Percentiles rank a stretch among this genome's conserved stretches.
Conservation (phyloP, 2,329 filamentous ascomycete species). For the Xylaria sp. region DNA sequence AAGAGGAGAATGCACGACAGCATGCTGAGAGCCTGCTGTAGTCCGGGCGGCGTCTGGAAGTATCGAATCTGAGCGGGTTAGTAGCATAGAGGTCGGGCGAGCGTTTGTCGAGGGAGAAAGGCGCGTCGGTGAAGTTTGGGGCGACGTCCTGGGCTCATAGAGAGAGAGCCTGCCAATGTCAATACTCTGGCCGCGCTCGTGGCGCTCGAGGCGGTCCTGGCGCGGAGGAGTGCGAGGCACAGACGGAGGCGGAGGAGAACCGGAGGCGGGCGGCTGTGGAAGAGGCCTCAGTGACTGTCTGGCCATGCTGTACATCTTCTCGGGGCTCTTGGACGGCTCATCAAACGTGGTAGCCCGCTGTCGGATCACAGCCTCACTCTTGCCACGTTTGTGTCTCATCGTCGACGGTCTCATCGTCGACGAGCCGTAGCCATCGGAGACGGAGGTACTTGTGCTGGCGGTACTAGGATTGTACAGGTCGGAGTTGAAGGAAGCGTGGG, state of each 20-base stretch:
- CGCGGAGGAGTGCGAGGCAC: conserved; percentile 52
- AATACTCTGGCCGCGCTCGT: conserved; percentile 72
- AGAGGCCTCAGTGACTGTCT: conserved; percentile 82
- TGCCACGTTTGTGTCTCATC: conserved; percentile 75
- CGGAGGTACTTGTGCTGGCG: conserved; percentile 78
- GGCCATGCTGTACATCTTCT: conserved; percentile 75
- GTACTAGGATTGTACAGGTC: conserved; percentile 65
- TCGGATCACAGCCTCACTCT: conserved; percentile 73
- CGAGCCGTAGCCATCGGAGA: conserved; percentile 69
- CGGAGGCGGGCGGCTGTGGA: conserved; percentile 69
- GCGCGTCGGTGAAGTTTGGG: conserved; percentile 51
- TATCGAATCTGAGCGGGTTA: conserved; percentile 68
- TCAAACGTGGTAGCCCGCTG: conserved; percentile 61
- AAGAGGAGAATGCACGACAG: conserved; percentile 60
- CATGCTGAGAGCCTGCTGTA: conserved; percentile 48
- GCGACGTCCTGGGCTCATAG: conserved; percentile 56
- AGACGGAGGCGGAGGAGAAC: conserved; percentile 51
- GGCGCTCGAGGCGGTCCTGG: conserved; percentile 58
- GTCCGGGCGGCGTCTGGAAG: conserved; percentile 49
- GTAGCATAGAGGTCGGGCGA: conserved; percentile 70
- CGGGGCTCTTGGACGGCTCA: conserved; percentile 60
- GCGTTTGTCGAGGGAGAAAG: conserved; percentile 43
- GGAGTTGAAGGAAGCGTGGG: conserved; percentile 60
- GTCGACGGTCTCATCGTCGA: conserved; percentile 56
- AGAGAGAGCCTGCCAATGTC: conserved; percentile 68